Base-by-base conservation (phyloP, 768 basidiomycete genomes). In the Termitomyces sp. region DNA sequence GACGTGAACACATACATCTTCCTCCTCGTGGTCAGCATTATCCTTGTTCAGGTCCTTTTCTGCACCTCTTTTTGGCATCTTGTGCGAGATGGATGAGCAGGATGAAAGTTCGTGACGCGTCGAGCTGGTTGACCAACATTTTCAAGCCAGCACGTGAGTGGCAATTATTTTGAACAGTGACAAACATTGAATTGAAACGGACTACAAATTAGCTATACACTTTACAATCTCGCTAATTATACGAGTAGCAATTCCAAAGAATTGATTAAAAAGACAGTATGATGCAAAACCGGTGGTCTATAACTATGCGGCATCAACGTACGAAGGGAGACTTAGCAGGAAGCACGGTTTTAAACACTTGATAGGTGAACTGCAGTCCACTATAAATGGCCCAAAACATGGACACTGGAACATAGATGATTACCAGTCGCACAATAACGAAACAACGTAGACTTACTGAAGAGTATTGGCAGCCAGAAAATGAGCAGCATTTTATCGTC, bases 381-480 rank as follows among this genome's bases (percentile, higher is more conserved):
- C 72, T 82, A 61, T 86, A 79, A 60, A 83, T 74, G 59, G 82
- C 82, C 84, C 84, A 87, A 55, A 87, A 67, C 54, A 85, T 72
- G 56, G 86, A 86, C 62, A 87, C 85, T 86, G 59, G 13, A 48
- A 62, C 55, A 12, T 51, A 61, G 47, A 58, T 4, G 43, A n/a
- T 63, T 36, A 57, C 35, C n/a, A 56, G 30, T 10, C 40, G 2
- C 55, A 36, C 20, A 55, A 36, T 56, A 38, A 36, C 26, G 20
- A 44, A 8, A 38, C 66, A 36, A 43, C 32, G 52, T 46, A 9
- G 10, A 84, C 90, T 76, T 66, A 93, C 91, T 72, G 60, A 93
- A 71, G 9, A 94, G 77, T 67, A 93, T 90, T 18, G 91, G 91
- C 65, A 94, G 77, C 91, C 91, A 94, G 77, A 94, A 94, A 44